Base-by-base conservation (phyloP, 2,329 filamentous ascomycete genomes). In the Penicillium capsulatum region DNA sequence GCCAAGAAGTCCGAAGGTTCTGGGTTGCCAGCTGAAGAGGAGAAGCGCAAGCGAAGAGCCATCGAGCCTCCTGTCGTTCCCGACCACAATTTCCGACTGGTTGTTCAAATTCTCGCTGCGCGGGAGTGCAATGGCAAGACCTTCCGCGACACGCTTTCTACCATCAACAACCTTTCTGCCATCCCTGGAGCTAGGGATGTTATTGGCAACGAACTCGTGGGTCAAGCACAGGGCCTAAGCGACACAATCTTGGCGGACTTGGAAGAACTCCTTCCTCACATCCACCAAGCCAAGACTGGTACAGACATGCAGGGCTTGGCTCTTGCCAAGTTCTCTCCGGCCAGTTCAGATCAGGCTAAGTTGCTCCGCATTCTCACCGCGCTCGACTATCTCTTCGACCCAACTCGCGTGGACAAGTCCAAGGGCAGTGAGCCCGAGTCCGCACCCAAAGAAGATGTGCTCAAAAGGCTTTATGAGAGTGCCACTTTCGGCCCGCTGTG, bases 71-170 rank as follows among this genome's bases (percentile, higher is more conserved):
- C 92, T 0, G 75, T 90, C 31, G 83, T 98, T 38, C 90, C 92
- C 4, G 81, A 91, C 19, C 79, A 89, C 59, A 96, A 97, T 60
- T 77, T 98, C 40, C 86, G 86, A 42, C 74, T 97, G 41, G 89
- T 98, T n/a, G 86, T 97, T 54, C 92, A 92, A 61, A 95, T 98
- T 41, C 86, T 98, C 51, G 88, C 94, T 30, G 91, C 91, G 47
- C 84, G 90, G 34, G 92, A 98, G 65, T 98, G 92, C 68, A 95
- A 88, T 59, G 90, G 87, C 48, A 96, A 95, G 73, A 97, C 92
- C 0, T 98, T 98, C 75, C 86, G 92, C 61, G 94, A 97, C 65
- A 97, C 92, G 1, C 78, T 98, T 38, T 92, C 91, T 11, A 94
- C 94, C n/a, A 95, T 98, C 72, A 97, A 95, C 70, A 96, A 97